phyloP scores from a whole-genome alignment of 177 flowering plant species.

The Tripterygium wilfordii region DNA sequence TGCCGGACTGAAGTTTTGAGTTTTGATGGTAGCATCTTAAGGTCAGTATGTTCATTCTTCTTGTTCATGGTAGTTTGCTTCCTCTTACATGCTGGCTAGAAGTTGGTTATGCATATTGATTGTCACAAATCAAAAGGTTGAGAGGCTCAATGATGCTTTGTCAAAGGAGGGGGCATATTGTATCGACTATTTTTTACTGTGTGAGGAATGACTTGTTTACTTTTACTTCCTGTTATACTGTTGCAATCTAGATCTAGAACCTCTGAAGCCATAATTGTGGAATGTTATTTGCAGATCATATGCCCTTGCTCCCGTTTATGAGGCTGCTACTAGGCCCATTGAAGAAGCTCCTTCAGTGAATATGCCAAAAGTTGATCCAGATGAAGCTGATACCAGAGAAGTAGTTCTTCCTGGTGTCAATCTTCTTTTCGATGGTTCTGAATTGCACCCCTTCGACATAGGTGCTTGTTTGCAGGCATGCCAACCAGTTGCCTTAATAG shows the following conservation, averaged over 20 bases:
- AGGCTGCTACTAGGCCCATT: slow-evolving; percentile 66
- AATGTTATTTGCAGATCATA: slow-evolving; percentile 67
- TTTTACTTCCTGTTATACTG: no score
- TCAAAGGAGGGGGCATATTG: no score
- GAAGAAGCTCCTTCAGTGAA: slow-evolving; percentile 46
- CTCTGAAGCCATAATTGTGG: neutral
- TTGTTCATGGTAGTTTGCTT: no score
- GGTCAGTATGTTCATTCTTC: no score
- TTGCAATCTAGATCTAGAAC: no score
- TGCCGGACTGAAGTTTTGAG: slow-evolving; percentile 86
- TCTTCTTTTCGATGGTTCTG: slow-evolving; percentile 86
- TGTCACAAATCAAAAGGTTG: no score
- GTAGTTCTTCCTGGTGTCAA: slow-evolving; percentile 84
- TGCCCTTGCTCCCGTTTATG: slow-evolving; percentile 74
- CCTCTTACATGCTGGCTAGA: no score
- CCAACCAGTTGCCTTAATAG: slow-evolving; percentile 77
- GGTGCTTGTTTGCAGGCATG: slow-evolving; percentile 97
- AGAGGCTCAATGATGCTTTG: no score
- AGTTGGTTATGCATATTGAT: no score
- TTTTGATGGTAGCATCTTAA: slow-evolving; percentile 92
- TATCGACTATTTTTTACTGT: no score
- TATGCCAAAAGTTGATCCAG: slow-evolving; percentile 53
- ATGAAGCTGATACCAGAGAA: slow-evolving; percentile 74
- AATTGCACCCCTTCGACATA: slow-evolving; percentile 83
- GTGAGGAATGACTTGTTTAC: no score